Conservation (phyloP, 176 grass and related monocot species). For the Canna indica region DNA sequence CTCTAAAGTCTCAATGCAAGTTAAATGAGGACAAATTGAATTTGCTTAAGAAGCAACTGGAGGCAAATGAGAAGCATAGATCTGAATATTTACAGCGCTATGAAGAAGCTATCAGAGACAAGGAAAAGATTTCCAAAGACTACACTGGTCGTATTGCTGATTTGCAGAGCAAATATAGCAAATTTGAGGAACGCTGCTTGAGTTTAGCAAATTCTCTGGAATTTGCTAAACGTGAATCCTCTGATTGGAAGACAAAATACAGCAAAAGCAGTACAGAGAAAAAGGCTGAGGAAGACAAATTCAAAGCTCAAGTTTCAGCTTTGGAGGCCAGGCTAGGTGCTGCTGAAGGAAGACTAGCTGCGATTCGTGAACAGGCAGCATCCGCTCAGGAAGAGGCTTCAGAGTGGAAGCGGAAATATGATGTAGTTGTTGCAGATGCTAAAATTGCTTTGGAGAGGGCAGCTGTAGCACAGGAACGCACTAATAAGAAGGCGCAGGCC, state of each 20-base stretch:
- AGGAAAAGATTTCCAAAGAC: slow-evolving; percentile 88
- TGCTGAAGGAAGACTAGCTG: slow-evolving; percentile 81
- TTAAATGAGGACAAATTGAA: slow-evolving; percentile 74
- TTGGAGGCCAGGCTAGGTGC: slow-evolving; percentile 72
- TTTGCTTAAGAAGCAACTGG: slow-evolving; percentile 75
- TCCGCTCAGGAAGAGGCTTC: slow-evolving; percentile 92
- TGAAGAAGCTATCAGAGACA: slow-evolving; percentile 82
- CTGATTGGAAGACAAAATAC: slow-evolving; percentile 76
- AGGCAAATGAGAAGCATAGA: slow-evolving; percentile 71
- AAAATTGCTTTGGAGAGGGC: slow-evolving; percentile 86
- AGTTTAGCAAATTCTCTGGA: slow-evolving; percentile 55
- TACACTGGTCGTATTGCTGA: slow-evolving; percentile 54
- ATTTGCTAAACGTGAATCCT: slow-evolving; percentile 55
- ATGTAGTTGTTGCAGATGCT: slow-evolving; percentile 59
- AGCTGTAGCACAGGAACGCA: slow-evolving; percentile 83
- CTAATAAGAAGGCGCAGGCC: slow-evolving; percentile 86
- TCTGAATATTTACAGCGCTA: slow-evolving; percentile 79
- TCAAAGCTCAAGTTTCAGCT: slow-evolving; percentile 62
- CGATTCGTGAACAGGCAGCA: slow-evolving; percentile 79
- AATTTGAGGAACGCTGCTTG: slow-evolving; percentile 70
- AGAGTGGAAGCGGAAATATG: slow-evolving; percentile 95
- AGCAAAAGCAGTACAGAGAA: slow-evolving; percentile 39
- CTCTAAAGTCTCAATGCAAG: slow-evolving; percentile 70
- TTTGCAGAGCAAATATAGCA: slow-evolving; percentile 77
- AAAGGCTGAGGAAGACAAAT: slow-evolving; percentile 76